phyloP scores from a whole-genome alignment of 768 basidiomycete species.

The Xerocomus spinulosus region DNA sequence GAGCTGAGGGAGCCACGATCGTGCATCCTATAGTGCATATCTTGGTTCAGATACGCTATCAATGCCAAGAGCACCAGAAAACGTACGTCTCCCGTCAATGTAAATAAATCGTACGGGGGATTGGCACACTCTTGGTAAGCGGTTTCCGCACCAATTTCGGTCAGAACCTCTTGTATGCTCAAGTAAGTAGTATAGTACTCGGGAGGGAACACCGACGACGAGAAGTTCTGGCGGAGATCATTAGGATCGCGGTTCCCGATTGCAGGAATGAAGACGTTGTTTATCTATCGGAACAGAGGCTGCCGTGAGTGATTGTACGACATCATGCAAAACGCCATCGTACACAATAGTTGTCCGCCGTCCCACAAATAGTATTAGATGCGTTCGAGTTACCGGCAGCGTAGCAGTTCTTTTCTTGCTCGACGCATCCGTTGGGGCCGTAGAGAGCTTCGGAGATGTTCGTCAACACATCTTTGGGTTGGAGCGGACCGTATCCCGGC shows the following conservation, averaged over 20 bases:
- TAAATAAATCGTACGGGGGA: slow-evolving; percentile 40
- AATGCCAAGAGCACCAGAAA: neutral
- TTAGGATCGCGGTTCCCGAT: slow-evolving; percentile 50
- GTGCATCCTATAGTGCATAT: slow-evolving; percentile 25
- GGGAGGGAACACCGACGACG: slow-evolving; percentile 52
- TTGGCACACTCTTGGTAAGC: slow-evolving; percentile 48
- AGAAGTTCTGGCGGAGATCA: slow-evolving; percentile 54
- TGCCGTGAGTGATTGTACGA: neutral
- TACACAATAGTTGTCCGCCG: slow-evolving; percentile 56
- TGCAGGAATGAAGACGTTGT: slow-evolving; percentile 47
- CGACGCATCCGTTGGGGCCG: slow-evolving; percentile 46
- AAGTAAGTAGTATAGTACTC: slow-evolving; percentile 52
- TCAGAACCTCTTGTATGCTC: slow-evolving; percentile 30
- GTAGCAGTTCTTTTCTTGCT: slow-evolving; percentile 53
- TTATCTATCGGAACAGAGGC: slow-evolving; percentile 28
- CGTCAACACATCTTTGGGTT: slow-evolving; percentile 41
- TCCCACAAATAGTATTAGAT: slow-evolving; percentile 47
- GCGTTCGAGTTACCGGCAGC: slow-evolving; percentile 43
- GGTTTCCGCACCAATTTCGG: slow-evolving; percentile 49
- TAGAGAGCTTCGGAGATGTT: slow-evolving; percentile 49
- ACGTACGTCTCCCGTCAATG: slow-evolving; percentile 53
- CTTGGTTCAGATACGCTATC: neutral
- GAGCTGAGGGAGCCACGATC: slow-evolving; percentile 36
- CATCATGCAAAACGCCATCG: slow-evolving; percentile 14
- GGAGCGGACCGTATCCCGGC: slow-evolving; percentile 63